A percentile compares a stretch with the other conserved stretches of the same genome.
phyloP scores from a whole-genome alignment of 768 basidiomycete species.

The Inosperma sp. region DNA sequence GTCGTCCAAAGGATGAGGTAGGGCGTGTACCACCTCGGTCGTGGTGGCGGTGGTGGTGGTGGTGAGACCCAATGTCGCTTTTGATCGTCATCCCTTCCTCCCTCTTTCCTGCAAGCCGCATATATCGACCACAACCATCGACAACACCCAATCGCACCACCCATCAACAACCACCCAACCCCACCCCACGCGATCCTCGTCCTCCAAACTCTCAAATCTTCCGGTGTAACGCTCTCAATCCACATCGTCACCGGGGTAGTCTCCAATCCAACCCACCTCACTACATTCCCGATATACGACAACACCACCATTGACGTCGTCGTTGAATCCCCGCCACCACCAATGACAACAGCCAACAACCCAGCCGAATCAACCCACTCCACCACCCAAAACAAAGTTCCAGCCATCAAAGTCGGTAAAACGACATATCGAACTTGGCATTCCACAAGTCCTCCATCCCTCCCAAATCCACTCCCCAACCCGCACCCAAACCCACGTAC shows the following conservation, averaged over 20 bases:
- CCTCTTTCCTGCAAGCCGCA: slow-evolving; percentile 22
- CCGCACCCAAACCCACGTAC: too few species aligned
- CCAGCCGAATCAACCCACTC: slow-evolving; percentile 69
- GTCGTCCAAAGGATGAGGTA: slow-evolving; percentile 81
- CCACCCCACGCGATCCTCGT: slow-evolving; percentile 60
- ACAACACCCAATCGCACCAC: slow-evolving; percentile 48
- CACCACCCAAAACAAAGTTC: slow-evolving; percentile 68
- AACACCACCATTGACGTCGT: too few species aligned
- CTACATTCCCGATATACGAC: too few species aligned
- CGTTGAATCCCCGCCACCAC: slow-evolving; percentile 38
- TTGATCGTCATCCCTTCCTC: neutral
- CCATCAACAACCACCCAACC: slow-evolving; percentile 46
- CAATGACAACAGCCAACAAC: slow-evolving; percentile 18
- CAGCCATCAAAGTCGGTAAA: slow-evolving; percentile 49
- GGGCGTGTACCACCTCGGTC: too few species aligned
- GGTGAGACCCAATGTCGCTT: neutral
- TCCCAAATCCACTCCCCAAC: too few species aligned
- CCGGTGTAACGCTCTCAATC: too few species aligned
- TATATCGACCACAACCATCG: slow-evolving; percentile 77
- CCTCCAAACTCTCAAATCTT: slow-evolving; percentile 52
- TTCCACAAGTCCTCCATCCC: slow-evolving; percentile 24
- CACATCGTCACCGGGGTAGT: slow-evolving; percentile 39
- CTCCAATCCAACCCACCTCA: too few species aligned
- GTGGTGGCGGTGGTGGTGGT: neutral
- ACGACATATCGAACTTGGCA: too few species aligned